phyloP scores from a whole-genome alignment of 768 basidiomycete genomes.

The Mycena chlorophos region DNA sequence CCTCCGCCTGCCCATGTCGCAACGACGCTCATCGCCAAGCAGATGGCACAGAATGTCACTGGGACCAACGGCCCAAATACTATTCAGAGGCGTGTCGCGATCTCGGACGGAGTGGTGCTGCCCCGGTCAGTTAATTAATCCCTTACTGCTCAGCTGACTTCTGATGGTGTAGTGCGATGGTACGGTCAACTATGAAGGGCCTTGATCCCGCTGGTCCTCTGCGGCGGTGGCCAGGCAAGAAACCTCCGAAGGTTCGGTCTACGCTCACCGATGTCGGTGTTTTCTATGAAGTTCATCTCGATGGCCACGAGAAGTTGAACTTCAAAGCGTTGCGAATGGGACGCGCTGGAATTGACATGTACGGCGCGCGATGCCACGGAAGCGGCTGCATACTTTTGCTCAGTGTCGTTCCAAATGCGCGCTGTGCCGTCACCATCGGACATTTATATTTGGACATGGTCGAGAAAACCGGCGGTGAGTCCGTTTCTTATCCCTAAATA shows the following conservation, averaged over 20 bases:
- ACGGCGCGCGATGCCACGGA: constrained; percentile 17
- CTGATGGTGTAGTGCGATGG: not conserved
- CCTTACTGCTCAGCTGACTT: not conserved
- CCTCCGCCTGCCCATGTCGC: not conserved
- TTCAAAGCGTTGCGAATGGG: constrained; percentile 21
- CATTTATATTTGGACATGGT: constrained; percentile 23
- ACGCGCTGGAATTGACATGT: constrained; percentile 17
- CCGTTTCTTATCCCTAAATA: not conserved
- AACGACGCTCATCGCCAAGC: not conserved
- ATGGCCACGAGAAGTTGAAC: constrained; percentile 25
- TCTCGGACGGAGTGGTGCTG: not conserved
- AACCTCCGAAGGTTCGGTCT: not conserved
- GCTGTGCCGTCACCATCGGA: constrained; percentile 9
- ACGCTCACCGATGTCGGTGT: not conserved
- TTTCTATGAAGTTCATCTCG: constrained; percentile 11
- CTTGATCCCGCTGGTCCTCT: not conserved
- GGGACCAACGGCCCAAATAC: not conserved
- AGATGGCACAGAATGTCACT: not conserved
- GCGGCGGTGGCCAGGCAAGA: not conserved
- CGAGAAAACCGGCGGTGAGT: constrained; percentile 15
- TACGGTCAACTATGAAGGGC: not conserved
- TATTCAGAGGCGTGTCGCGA: not conserved
- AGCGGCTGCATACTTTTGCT: constrained; percentile 5
- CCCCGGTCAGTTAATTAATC: not conserved
- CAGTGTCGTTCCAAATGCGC: constrained; percentile 17